These are phyloP conservation scores for Alternaria hordeiaustralica DNA, from an alignment of 2,329 filamentous ascomycete genomes.

Conservation along the genomic window DNA sequence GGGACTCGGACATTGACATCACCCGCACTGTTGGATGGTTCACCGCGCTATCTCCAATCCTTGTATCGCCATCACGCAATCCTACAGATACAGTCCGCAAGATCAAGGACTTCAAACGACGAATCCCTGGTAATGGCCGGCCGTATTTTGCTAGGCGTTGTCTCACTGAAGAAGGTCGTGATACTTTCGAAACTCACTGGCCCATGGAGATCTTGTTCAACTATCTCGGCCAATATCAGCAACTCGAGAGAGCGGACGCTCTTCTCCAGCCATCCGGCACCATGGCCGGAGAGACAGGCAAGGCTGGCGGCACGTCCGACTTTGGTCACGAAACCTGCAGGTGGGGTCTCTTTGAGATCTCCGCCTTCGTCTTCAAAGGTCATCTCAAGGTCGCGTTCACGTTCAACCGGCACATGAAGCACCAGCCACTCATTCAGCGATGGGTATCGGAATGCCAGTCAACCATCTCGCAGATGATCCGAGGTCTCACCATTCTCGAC, in stretches of 20 bases:
- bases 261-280: constrained; percentile 53
- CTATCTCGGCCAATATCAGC: constrained; percentile 60
- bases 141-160: constrained; percentile 55
- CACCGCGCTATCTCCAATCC: constrained; percentile 58
- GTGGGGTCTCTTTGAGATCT: constrained; percentile 61
- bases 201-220: constrained; percentile 66
- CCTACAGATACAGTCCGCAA: constrained; percentile 60
- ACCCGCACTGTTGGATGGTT: constrained; percentile 68
- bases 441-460: constrained; percentile 53
- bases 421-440: constrained; percentile 51
- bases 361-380: constrained; percentile 57
- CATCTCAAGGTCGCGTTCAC: constrained; percentile 58
- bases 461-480: constrained; percentile 41
- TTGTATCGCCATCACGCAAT: constrained; percentile 33
- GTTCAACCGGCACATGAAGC: constrained; percentile 57
- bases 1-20: constrained; percentile 58
- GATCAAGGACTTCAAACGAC: constrained; percentile 60
- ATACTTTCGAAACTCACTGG: constrained; percentile 46
- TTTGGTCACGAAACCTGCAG: constrained; percentile 53
- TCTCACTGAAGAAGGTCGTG: constrained; percentile 37
- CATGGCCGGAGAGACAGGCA: constrained; percentile 55
- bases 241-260: constrained; percentile 54
- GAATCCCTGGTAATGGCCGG: constrained; percentile 43
- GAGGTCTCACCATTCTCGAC: constrained; percentile 30
- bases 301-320: constrained; percentile 54